Evolutionary conservation across 192 early-diverging fungal genomes (phyloP), one percentile per base, ranked within the genome.

Genomic region (Gonapodya sp.): DNA sequence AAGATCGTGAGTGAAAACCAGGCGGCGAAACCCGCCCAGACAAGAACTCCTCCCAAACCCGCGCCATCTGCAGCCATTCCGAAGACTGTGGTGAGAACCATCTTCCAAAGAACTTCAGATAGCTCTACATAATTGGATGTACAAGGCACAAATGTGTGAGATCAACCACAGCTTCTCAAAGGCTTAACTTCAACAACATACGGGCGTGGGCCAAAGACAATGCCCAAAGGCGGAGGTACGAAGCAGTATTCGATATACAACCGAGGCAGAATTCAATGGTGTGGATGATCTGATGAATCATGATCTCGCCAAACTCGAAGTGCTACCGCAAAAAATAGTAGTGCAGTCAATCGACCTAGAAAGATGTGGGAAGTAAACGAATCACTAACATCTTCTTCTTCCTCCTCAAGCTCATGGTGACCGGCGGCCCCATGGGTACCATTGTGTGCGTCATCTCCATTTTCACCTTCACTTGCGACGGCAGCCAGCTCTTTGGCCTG

Each of bases 221-320:
- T 79, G 98, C 98, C 98, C 98, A 99, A 78, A 99, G 90, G 82
- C 98, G 96, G 79, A 99, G 93, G 82, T 99, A 99, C 31, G 95
- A 97, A 0, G 98, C 98, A 18, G 98, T 99, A 87, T 99, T 97
- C 73, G 98, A 99, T 79, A 99, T 96, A 35, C 94, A 94, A 78
- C 92, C 91, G 77, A 99, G 91, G 83, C 94, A 96, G 85, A 96
- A 99, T 86, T 99, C 98, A 83, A 99, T 98, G 1, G 97, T 98
- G 85, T 99, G 98, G 83, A 99, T 98, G 31, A 92, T 88, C 86
- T 97, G 96, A 88, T 98, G 94, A 83, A 99, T 96, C 94, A 98
- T 93, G 80, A 93, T 89, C 80, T 98, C 98, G 37, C 93, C 89
- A 88, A 99, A 99, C 81, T 99, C 97, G 89, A 97, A 97, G 79